A percentile compares a stretch with the other conserved stretches of the same genome.
Evolutionary conservation across 1,284 basidiomycete species (phyloP).

Genomic region (Trichosporon sp.): DNA sequence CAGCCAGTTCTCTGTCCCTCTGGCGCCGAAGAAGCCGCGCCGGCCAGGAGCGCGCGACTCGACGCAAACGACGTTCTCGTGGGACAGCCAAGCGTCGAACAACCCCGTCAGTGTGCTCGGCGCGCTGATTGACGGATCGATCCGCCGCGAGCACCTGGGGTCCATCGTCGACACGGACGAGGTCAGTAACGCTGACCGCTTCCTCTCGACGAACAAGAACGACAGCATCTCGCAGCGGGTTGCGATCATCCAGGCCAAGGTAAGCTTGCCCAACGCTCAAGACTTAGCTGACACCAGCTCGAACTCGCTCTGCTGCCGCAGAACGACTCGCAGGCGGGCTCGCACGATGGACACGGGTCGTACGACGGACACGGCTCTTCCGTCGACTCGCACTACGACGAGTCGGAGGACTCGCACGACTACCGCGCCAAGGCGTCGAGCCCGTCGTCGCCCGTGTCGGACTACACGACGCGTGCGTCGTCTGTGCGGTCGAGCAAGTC

Average conservation of each 20-base stretch:
- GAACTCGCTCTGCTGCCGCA: slow-evolving; percentile 23
- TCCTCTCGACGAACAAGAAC: slow-evolving; percentile 13
- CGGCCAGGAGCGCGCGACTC: slow-evolving; percentile 26
- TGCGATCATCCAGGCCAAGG: slow-evolving; percentile 33
- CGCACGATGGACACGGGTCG: neutral
- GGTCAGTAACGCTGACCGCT: slow-evolving; percentile 18
- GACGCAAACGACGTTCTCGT: slow-evolving; percentile 21
- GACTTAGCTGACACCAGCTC: slow-evolving; percentile 14
- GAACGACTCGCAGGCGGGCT: neutral
- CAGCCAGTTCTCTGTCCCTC: neutral
- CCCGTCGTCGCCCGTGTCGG: neutral
- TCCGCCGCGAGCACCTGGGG: slow-evolving; percentile 15
- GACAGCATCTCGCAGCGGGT: slow-evolving; percentile 32
- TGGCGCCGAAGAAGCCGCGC: neutral
- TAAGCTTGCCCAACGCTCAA: neutral
- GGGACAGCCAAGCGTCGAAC: slow-evolving; percentile 13
- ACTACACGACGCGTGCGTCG: neutral
- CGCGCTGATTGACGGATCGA: slow-evolving; percentile 19
- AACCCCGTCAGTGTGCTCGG: slow-evolving; percentile 25
- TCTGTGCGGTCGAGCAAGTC: neutral
- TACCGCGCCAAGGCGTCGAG: neutral
- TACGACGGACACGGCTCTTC: slow-evolving; percentile 1
- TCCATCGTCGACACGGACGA: slow-evolving; percentile 21
- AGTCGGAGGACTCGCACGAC: neutral
- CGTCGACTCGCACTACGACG: neutral